These are phyloP conservation scores for Neonectria sp. DNA, from an alignment of 2,329 filamentous ascomycete genomes.

Conservation along the genomic window DNA sequence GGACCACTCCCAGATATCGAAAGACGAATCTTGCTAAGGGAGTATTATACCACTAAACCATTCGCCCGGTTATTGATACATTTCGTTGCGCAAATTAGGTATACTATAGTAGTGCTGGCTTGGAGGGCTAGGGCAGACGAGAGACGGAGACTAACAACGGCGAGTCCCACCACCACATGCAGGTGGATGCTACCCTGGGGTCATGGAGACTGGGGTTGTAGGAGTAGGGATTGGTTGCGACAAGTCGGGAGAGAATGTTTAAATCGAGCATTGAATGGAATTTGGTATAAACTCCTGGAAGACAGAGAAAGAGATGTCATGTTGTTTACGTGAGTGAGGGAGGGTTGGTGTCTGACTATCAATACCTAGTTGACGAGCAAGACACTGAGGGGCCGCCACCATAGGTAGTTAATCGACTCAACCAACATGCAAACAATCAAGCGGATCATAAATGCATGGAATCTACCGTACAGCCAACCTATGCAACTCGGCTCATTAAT, in stretches of 20 bases:
- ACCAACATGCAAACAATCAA: neutral
- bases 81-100: conserved; percentile 9
- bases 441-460: neutral
- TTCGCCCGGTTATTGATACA: conserved; percentile 38
- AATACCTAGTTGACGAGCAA: neutral
- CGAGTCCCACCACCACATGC: conserved; percentile 3
- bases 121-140: conserved; percentile 19
- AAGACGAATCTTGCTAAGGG: conserved; percentile 42
- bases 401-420: neutral
- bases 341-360: neutral
- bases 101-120: conserved; percentile 17
- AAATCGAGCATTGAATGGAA: neutral
- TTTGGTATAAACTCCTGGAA: neutral
- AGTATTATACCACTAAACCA: conserved; percentile 45
- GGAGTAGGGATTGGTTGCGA: neutral
- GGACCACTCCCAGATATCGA: conserved; percentile 42
- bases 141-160: neutral
- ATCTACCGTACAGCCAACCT: neutral
- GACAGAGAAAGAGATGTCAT: neutral
- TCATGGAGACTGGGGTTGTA: neutral
- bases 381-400: neutral
- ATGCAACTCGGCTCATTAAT: too few relatives aligned
- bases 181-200: conserved; percentile 8
- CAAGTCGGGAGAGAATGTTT: neutral
- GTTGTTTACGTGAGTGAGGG: neutral